Evolutionary conservation across 129 eudicot genomes (phyloP), one percentile per base, ranked within the genome.

Genomic region (Artemisia argyi): DNA sequence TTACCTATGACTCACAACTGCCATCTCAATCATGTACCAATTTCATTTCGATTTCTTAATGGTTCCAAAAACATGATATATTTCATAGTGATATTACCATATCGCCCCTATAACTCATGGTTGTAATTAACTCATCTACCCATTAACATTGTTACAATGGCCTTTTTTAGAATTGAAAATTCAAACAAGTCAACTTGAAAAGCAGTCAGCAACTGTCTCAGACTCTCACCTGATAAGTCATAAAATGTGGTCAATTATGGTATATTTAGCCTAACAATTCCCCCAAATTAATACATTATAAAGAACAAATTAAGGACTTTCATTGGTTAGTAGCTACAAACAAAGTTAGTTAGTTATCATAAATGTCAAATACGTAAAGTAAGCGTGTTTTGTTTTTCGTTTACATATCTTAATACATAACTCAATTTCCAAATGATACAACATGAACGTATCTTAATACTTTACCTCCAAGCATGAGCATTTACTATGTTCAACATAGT

Each of bases 341-440:
- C 79, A 75, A 57, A 75, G 68, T 47, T 66, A 47, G 66, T 62
- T 73, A 24, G 26, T 24, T 24, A 24, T 24, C 26, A 62, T 28
- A 12, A 12, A 61, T 19, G 48, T 61, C 12, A 26, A 24, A 61
- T 6, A 61, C n/a, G 2, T 61, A 61, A 28, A 61, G 47, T 61
- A 61, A 61, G 3, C 15, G 19, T 44, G 18, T 26, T 17, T 17
- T 9, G 11, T 57, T 57, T 57, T 16, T 11, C 61, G 22, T 56
- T 56, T 22, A 56, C 61, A 55, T 20, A 5, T 55, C 61, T 56
- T 56, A 1, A 7, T 56, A 7, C 26, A 14, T 3, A 51, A 3
- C 16, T 12, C 15, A 4, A 15, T 6, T 51, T 14, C 32, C 32
- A 28, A 28, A 28, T 3, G 32, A 28, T 28, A 28, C 32, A 28